These are phyloP conservation scores for Solanum rostratum DNA, from an alignment of 257 asterid genomes.

Conservation along the genomic window DNA sequence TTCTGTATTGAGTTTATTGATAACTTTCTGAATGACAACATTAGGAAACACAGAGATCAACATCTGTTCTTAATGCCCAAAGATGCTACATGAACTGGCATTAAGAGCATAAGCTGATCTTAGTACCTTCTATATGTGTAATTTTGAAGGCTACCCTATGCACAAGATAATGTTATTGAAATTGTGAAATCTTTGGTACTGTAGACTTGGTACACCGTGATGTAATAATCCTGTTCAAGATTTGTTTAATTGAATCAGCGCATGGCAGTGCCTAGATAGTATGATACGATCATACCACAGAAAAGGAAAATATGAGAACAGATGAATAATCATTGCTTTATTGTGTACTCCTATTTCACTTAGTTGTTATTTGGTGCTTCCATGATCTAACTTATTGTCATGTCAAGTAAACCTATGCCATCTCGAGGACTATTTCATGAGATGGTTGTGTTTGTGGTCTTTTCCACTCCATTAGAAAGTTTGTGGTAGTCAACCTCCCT, in stretches of 20 bases:
- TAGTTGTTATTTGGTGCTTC: background rate
- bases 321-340: background rate
- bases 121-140: background rate
- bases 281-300: background rate
- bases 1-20: too few species aligned
- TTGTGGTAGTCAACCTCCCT: background rate
- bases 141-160: background rate
- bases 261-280: too few species aligned
- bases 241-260: background rate
- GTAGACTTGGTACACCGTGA: background rate
- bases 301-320: background rate
- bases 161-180: background rate
- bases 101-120: background rate
- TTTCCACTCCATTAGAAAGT: background rate
- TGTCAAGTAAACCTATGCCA: background rate
- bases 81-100: background rate
- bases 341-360: background rate
- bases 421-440: background rate
- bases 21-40: too few species aligned
- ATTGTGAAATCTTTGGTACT: background rate
- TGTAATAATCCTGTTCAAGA: background rate
- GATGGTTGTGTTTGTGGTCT: background rate
- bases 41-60: too few species aligned
- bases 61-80: too few species aligned
- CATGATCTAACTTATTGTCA: background rate